Percentiles rank a stretch among this genome's conserved stretches.
These are phyloP conservation scores for Schizopora paradoxa DNA, from an alignment of 1,284 basidiomycete genomes.

Conservation along the genomic window DNA sequence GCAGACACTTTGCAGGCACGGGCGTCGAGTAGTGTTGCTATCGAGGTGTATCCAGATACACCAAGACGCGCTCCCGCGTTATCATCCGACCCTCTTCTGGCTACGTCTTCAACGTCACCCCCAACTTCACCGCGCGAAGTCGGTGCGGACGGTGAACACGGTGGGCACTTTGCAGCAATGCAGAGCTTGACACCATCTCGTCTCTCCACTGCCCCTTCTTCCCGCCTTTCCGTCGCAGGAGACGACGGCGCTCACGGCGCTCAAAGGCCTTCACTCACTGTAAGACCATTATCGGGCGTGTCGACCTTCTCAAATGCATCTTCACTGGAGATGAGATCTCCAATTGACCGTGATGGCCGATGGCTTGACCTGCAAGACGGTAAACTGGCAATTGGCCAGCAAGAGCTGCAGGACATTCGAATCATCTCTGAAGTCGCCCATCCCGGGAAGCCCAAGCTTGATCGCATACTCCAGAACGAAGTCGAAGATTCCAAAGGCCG, in stretches of 20 bases:
- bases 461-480: constrained; percentile 63
- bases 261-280: neutral
- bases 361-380: constrained; percentile 26
- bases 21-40: too few species aligned
- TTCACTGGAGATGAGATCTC: neutral
- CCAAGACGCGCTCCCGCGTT: constrained; percentile 2
- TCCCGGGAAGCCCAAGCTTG: constrained; percentile 71
- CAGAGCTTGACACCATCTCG: neutral
- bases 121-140: neutral
- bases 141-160: too few species aligned
- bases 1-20: constrained; percentile 5
- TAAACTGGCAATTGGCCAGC: constrained; percentile 42
- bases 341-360: constrained; percentile 10
- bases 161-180: too few species aligned
- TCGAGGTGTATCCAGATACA: neutral
- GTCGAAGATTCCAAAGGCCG: constrained; percentile 50
- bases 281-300: neutral
- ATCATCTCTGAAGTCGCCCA: constrained; percentile 65
- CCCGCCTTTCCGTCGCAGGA: neutral
- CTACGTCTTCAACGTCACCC: neutral
- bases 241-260: neutral
- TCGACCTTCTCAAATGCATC: neutral
- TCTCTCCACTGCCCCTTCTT: constrained; percentile 1
- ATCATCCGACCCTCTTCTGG: constrained; percentile 12
- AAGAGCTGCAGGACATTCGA: constrained; percentile 64